Percentiles rank a stretch among this genome's conserved stretches.
Evolutionary conservation across 148 eudicot species (phyloP).

Genomic region (Vaccinium corymbosum): DNA sequence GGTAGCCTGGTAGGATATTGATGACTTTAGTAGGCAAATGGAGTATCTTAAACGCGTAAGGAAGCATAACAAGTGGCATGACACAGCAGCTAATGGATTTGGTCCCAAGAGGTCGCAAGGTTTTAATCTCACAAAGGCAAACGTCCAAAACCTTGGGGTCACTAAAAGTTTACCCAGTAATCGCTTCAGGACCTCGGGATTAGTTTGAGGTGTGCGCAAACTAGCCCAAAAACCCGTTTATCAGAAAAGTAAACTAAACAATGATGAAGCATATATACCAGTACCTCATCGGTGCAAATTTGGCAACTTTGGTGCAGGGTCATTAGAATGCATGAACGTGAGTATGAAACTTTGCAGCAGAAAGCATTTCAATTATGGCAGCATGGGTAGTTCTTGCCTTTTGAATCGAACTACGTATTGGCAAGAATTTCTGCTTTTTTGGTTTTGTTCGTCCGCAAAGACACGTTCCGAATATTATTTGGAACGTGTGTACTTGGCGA

Average conservation of each 20-base stretch:
- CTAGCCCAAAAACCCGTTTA: background rate
- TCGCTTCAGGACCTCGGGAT: background rate
- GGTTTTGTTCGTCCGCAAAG: background rate
- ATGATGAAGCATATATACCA: background rate
- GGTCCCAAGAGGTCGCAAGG: no score
- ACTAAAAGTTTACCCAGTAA: no score
- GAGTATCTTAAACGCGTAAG: no score
- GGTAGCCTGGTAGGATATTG: no score
- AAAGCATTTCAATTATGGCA: background rate
- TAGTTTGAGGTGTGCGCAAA: background rate
- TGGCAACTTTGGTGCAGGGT: background rate
- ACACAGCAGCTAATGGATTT: no score
- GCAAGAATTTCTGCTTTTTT: background rate
- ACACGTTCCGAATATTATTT: background rate
- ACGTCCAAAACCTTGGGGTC: no score
- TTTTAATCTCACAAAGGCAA: no score
- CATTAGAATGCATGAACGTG: background rate
- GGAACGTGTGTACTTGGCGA: no score
- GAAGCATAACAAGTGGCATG: no score
- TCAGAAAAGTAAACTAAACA: no score
- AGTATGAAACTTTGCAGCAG: background rate
- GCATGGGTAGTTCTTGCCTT: background rate
- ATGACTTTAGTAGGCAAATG: no score
- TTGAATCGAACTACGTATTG: background rate
- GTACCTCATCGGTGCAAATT: background rate